Percentiles rank a stretch among this genome's conserved stretches.
Conservation (phyloP, 495 filamentous ascomycete species). For the Penicillium manginii region DNA sequence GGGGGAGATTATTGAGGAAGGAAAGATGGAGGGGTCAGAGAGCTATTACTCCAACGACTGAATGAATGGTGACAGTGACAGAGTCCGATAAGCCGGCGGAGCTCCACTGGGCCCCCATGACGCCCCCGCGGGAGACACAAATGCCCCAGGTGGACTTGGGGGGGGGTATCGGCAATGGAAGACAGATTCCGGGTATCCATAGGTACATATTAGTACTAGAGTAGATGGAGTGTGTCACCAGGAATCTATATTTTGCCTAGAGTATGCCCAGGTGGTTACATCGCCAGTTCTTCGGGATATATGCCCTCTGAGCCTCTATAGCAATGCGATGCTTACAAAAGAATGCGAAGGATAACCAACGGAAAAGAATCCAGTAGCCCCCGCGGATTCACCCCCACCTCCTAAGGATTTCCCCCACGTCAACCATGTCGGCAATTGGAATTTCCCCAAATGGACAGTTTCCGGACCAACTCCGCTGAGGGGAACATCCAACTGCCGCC, state of each 20-base stretch:
- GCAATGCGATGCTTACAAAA: neutral
- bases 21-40: constrained; percentile 6
- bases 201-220: too few species aligned
- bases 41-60: neutral
- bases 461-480: constrained; percentile 42
- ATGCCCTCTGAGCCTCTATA: too few species aligned
- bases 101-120: neutral
- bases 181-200: neutral
- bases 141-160: neutral
- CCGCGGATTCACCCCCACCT: neutral
- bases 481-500: constrained; percentile 13
- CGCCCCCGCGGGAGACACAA: constrained; percentile 6
- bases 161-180: neutral
- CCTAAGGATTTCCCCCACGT: neutral
- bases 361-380: neutral
- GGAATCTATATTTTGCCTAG: too few species aligned
- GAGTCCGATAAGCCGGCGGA: constrained; percentile 10
- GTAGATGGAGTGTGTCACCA: too few species aligned
- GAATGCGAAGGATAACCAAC: neutral
- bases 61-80: neutral
- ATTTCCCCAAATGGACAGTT: constrained; percentile 23
- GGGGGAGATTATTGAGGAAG: neutral
- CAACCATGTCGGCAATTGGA: constrained; percentile 40
- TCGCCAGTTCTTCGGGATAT: too few species aligned
- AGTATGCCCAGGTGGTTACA: too few species aligned